Conservation (phyloP, 2,329 filamentous ascomycete genomes). For the Talaromyces albobiverticillius region DNA sequence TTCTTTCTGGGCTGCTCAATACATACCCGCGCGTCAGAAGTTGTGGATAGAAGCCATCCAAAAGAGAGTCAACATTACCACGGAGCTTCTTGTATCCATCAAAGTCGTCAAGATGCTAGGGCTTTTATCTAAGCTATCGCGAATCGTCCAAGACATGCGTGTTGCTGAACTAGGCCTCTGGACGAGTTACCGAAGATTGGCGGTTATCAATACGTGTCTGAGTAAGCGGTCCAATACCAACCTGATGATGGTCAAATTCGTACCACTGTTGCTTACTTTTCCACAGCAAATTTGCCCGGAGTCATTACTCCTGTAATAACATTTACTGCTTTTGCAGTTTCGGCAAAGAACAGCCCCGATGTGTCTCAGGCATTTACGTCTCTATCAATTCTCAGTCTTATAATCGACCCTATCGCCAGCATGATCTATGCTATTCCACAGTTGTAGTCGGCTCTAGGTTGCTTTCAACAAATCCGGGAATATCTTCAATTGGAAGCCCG, state of each 20-base stretch:
- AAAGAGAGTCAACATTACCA: constrained; percentile 40
- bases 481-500: constrained; percentile 9
- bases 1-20: constrained; percentile 12
- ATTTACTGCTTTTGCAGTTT: constrained; percentile 16
- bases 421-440: constrained; percentile 12
- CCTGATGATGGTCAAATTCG: too few relatives aligned
- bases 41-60: constrained; percentile 43
- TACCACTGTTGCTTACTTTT: too few relatives aligned
- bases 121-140: background rate
- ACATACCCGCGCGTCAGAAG: constrained; percentile 26
- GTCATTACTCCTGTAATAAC: constrained; percentile 11
- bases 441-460: constrained; percentile 5
- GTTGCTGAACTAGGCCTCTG: constrained; percentile 5
- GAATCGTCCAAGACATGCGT: background rate
- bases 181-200: constrained; percentile 7
- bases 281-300: constrained; percentile 7
- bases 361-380: constrained; percentile 17
- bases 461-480: constrained; percentile 11
- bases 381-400: constrained; percentile 18
- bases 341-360: constrained; percentile 3
- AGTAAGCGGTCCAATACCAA: constrained; percentile 4
- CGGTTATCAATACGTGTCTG: constrained; percentile 5
- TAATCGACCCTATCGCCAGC: constrained; percentile 13
- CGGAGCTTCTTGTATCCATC: constrained; percentile 39
- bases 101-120: constrained; percentile 43